Percentiles rank a stretch among this genome's conserved stretches.
phyloP scores from a whole-genome alignment of 2,329 filamentous ascomycete species.

The Paraphaeosphaeria sporulosa region DNA sequence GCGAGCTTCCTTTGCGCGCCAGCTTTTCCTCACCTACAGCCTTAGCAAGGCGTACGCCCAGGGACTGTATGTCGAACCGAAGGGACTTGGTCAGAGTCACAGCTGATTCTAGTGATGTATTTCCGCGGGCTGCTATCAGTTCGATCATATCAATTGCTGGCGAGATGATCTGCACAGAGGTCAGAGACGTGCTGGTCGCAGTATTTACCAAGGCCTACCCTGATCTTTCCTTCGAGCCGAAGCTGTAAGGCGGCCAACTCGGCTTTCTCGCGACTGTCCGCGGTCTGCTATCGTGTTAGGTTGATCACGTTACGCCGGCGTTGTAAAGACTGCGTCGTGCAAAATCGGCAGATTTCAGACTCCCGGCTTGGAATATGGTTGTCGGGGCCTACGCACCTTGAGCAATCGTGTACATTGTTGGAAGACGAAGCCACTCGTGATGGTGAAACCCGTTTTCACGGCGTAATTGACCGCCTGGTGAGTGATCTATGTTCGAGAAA shows the following conservation, averaged over 20 bases:
- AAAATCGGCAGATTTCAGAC: not conserved
- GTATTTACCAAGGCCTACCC: slow-evolving; percentile 56
- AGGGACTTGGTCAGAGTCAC: slow-evolving; percentile 83
- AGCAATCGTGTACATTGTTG: slow-evolving; percentile 80
- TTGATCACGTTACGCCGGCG: not conserved
- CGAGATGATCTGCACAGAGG: slow-evolving; percentile 72
- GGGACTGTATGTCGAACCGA: slow-evolving; percentile 79
- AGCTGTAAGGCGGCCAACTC: slow-evolving; percentile 77
- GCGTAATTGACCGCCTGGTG: slow-evolving; percentile 91
- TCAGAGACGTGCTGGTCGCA: too few species aligned
- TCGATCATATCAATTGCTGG: slow-evolving; percentile 93
- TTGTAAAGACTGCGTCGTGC: not conserved
- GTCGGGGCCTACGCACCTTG: slow-evolving; percentile 56
- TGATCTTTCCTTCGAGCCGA: slow-evolving; percentile 84
- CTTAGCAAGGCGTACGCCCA: slow-evolving; percentile 77
- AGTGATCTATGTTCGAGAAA: slow-evolving; percentile 60
- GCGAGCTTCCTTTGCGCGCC: slow-evolving; percentile 52
- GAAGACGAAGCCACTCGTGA: slow-evolving; percentile 87
- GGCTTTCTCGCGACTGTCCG: slow-evolving; percentile 74
- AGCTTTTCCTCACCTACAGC: slow-evolving; percentile 71
- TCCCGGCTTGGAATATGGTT: not conserved
- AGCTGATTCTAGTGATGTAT: slow-evolving; percentile 83
- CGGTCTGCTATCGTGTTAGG: slow-evolving; percentile 47
- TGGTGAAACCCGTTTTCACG: slow-evolving; percentile 81
- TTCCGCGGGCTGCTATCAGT: slow-evolving; percentile 80